phyloP scores from a whole-genome alignment of 768 basidiomycete genomes.

The Candolleomyces eurysporus region DNA sequence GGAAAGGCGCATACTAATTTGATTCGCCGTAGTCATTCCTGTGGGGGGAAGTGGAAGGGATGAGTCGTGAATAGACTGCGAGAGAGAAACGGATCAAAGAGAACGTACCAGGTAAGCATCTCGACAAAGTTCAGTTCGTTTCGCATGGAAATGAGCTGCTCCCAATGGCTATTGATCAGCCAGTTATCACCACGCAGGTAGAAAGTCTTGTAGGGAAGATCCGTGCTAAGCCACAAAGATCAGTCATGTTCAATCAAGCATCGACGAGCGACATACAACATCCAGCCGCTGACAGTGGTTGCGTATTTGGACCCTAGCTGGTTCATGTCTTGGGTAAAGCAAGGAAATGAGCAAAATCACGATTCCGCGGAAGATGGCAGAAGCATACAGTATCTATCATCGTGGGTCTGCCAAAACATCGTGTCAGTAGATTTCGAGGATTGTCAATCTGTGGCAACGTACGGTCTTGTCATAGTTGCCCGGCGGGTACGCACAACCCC shows the following conservation, averaged over 20 bases:
- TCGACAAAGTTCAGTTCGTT: constrained; percentile 55
- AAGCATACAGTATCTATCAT: constrained; percentile 47
- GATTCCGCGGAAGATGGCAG: neutral
- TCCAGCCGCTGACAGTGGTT: constrained; percentile 46
- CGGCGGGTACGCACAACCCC: constrained; percentile 66
- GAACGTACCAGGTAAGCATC: constrained; percentile 61
- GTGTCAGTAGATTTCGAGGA: neutral
- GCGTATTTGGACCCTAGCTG: constrained; percentile 44
- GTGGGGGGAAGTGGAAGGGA: neutral
- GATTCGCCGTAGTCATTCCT: constrained; percentile 82
- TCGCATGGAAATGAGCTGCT: constrained; percentile 60
- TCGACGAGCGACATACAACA: constrained; percentile 34
- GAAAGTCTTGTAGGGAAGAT: constrained; percentile 62
- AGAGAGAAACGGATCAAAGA: too few relatives aligned
- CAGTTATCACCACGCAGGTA: constrained; percentile 68
- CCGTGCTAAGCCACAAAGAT: constrained; percentile 33
- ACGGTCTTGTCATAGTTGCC: constrained; percentile 43
- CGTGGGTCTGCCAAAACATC: constrained; percentile 31
- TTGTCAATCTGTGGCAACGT: constrained; percentile 10
- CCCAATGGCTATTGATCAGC: constrained; percentile 69
- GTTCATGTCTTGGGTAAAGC: constrained; percentile 31
- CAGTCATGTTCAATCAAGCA: too few relatives aligned
- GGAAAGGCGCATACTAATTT: constrained; percentile 46
- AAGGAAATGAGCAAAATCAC: neutral
- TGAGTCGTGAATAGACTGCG: too few relatives aligned